A percentile compares a stretch with the other conserved stretches of the same genome.
phyloP scores from a whole-genome alignment of 257 asterid species.

The Cruciata laevipes region DNA sequence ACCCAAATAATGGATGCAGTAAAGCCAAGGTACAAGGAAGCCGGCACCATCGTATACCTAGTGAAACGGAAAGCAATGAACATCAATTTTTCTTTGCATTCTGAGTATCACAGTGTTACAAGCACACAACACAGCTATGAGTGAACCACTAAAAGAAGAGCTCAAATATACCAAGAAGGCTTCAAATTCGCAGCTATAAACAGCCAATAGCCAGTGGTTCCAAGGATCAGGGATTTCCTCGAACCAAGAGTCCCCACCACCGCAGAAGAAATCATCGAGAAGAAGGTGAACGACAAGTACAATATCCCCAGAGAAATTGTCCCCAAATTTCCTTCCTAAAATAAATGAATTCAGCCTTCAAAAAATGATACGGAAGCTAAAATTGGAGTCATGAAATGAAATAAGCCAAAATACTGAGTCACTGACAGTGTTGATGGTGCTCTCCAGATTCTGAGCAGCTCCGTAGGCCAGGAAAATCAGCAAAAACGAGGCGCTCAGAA shows the following conservation, averaged over 20 bases:
- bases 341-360: not conserved
- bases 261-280: slow-evolving; percentile 66
- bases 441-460: slow-evolving; percentile 94
- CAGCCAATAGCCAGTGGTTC: slow-evolving; percentile 86
- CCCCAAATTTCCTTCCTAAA: slow-evolving; percentile 85
- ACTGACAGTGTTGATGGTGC: slow-evolving; percentile 83
- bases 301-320: slow-evolving; percentile 76
- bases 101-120: not conserved
- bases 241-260: slow-evolving; percentile 80
- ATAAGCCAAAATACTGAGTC: not conserved
- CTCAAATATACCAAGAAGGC: slow-evolving; percentile 63
- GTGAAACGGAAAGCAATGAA: slow-evolving; percentile 1
- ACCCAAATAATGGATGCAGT: slow-evolving; percentile 96
- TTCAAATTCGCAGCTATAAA: slow-evolving; percentile 91
- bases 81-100: not conserved
- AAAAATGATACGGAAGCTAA: not conserved
- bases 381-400: not conserved
- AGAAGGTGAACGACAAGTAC: slow-evolving; percentile 75
- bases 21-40: slow-evolving; percentile 88
- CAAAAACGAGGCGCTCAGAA: slow-evolving; percentile 73
- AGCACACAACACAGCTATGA: no score
- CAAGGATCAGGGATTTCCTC: slow-evolving; percentile 77
- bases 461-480: slow-evolving; percentile 87
- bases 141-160: not conserved
- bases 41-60: slow-evolving; percentile 95